Percentiles rank a stretch among this genome's conserved stretches.
phyloP scores from a whole-genome alignment of 352 stramenopile species.

The Globisporangium takayamanum region DNA sequence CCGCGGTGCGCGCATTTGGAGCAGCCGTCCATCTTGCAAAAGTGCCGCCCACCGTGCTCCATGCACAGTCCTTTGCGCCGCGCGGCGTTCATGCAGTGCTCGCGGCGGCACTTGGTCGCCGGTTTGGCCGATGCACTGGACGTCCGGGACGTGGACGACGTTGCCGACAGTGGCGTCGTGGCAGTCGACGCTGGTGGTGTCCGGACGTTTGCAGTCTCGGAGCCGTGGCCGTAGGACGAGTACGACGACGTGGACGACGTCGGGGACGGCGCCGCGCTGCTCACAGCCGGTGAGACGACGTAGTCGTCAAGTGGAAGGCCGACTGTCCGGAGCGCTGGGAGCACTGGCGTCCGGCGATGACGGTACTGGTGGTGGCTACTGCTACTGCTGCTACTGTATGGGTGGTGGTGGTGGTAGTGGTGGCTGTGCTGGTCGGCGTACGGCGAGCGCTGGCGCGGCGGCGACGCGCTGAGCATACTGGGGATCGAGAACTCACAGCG shows the following conservation, averaged over 20 bases:
- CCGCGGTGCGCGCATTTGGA: conserved; percentile 78
- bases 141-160: conserved; percentile 11
- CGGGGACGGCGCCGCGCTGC: conserved; percentile 4
- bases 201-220: neutral
- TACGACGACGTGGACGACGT: conserved; percentile 14
- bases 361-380: neutral
- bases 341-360: neutral
- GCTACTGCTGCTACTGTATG: neutral
- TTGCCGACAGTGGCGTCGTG: neutral
- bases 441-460: conserved; percentile 6
- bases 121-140: conserved; percentile 19
- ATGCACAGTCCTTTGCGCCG: conserved; percentile 82
- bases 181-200: neutral
- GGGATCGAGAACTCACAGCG: conserved; percentile 16
- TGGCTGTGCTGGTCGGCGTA: neutral
- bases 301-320: conserved; percentile 1
- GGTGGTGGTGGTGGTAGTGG: conserved; percentile 1
- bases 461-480: conserved; percentile 6
- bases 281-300: neutral
- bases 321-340: conserved; percentile 8
- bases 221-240: conserved; percentile 11
- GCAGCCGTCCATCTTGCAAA: conserved; percentile 82
- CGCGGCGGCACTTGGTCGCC: conserved; percentile 46
- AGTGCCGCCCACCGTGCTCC: conserved; percentile 81
- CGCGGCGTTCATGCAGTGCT: conserved; percentile 60